phyloP scores from a whole-genome alignment of 129 eudicot genomes.

The Artemisia tridentata region DNA sequence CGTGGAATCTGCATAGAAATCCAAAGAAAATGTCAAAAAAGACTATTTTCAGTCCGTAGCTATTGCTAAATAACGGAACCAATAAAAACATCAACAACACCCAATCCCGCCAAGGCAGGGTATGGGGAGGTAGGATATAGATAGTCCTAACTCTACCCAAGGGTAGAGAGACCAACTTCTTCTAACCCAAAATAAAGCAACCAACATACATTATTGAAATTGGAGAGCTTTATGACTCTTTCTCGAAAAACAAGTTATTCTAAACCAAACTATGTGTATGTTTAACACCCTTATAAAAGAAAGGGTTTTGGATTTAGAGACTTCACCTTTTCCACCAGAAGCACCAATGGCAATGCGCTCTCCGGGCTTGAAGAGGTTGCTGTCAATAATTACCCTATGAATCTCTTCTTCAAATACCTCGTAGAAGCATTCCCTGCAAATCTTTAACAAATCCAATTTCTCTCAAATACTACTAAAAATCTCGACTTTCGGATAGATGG shows the following conservation, averaged over 20 bases:
- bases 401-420: constrained; percentile 87
- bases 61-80: too few species aligned
- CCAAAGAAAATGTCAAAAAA: not conserved
- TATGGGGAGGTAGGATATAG: too few species aligned
- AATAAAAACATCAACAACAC: not conserved
- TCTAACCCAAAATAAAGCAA: too few species aligned
- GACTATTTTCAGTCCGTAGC: too few species aligned
- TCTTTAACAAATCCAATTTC: constrained; percentile 35
- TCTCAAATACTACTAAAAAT: not conserved
- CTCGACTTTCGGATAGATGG: too few species aligned
- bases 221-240: not conserved
- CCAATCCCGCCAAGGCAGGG: not conserved
- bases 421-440: constrained; percentile 92
- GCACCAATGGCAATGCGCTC: constrained; percentile 96
- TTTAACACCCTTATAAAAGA: not conserved
- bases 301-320: not conserved
- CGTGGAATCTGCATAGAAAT: constrained; percentile 64
- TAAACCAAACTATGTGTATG: not conserved
- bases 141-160: too few species aligned
- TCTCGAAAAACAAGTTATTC: constrained; percentile 2
- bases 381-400: constrained; percentile 69
- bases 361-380: constrained; percentile 70
- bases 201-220: not conserved
- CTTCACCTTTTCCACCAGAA: constrained; percentile 93
- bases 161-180: too few species aligned